phyloP scores from a whole-genome alignment of 176 grass and related monocot genomes.

The Carex myosuroides region DNA sequence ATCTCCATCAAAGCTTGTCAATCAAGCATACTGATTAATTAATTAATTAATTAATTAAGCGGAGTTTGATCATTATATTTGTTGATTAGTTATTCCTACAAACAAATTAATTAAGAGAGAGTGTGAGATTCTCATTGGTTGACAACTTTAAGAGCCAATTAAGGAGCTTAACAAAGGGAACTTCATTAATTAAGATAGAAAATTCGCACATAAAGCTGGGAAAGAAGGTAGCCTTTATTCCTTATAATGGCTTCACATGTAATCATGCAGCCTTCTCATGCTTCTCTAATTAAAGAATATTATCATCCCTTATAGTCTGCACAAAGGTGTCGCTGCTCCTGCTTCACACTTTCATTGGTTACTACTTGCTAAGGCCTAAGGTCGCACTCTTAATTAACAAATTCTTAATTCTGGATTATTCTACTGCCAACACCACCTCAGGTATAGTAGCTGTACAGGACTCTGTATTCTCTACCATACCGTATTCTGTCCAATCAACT shows the following conservation, averaged over 20 bases:
- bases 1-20: background rate
- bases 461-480: too few relatives aligned
- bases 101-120: background rate
- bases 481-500: too few relatives aligned
- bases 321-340: slow-evolving; percentile 20
- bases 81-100: background rate
- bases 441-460: too few relatives aligned
- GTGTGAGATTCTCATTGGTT: background rate
- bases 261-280: background rate
- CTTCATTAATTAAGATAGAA: background rate
- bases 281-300: slow-evolving; percentile 24
- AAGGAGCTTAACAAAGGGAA: background rate
- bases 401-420: background rate
- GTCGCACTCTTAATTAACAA: background rate
- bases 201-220: slow-evolving; percentile 19
- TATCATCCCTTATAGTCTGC: slow-evolving; percentile 13
- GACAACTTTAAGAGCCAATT: background rate
- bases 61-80: background rate
- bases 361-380: background rate
- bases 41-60: background rate
- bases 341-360: slow-evolving; percentile 23
- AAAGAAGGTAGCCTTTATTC: slow-evolving; percentile 35
- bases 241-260: slow-evolving; percentile 26
- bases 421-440: background rate
- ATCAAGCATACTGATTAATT: background rate